phyloP scores from a whole-genome alignment of 148 eudicot genomes.

The Persicaria maculosa region DNA sequence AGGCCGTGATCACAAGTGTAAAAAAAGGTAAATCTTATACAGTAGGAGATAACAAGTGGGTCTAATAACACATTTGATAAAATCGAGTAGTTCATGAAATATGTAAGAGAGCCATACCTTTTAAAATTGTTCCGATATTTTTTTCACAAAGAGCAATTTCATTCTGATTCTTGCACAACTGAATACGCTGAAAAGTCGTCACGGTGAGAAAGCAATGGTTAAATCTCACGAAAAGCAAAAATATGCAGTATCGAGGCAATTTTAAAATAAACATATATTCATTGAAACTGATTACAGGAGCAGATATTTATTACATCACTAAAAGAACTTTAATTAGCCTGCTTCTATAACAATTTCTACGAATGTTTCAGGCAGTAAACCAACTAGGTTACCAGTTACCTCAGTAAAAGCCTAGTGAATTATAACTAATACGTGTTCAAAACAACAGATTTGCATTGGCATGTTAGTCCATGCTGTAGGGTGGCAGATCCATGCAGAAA shows the following conservation, averaged over 20 bases:
- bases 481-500: not conserved
- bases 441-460: not conserved
- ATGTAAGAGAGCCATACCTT: constrained; percentile 30
- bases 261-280: not conserved
- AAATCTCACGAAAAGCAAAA: not conserved
- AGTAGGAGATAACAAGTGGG: not conserved
- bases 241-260: not conserved
- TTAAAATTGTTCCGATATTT: constrained; percentile 32
- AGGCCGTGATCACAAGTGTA: not conserved
- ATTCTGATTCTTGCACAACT: constrained; percentile 30
- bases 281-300: not conserved
- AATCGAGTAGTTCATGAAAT: not conserved
- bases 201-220: not conserved
- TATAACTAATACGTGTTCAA: not conserved
- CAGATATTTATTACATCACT: not conserved
- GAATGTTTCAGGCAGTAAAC: not conserved
- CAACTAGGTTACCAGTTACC: not conserved
- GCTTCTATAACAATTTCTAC: not conserved
- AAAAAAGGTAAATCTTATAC: not conserved
- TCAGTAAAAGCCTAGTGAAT: not conserved
- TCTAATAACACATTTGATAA: not conserved
- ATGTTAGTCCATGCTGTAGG: not conserved
- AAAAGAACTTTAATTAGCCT: not conserved
- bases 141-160: constrained; percentile 42
- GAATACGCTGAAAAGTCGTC: constrained; percentile 30